Base-by-base conservation (phyloP, 345 rosid species). In the Gossypium longicalyx region DNA sequence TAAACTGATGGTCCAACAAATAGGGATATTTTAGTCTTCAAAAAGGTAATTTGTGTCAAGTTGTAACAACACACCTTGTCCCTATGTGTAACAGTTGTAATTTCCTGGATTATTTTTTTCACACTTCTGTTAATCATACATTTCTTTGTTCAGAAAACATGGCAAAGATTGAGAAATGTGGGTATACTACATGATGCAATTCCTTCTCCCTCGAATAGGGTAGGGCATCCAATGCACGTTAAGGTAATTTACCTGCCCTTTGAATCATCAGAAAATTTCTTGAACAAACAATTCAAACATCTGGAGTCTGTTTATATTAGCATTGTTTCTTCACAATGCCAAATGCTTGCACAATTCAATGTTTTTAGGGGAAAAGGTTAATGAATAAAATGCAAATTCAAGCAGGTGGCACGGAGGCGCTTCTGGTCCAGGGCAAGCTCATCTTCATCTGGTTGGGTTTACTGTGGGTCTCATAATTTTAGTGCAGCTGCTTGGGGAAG, bases 401-500 rank as follows among this genome's bases (percentile, higher is more conserved):
- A 73, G 75, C 87, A 91, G 98, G 97, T 91, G 66, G 96, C 94
- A 13, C 49, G 85, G 52, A 89, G 95, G 84, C 83, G 88, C 57
- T 92, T 94, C 76, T 80, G 81, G 79, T 86, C 93, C 29, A 74
- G 61, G 77, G 73, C 75, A 52, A 81, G 78, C 57, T 75, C 83
- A 76, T 79, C 88, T 78, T 86, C 96, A 4, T 83, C 71, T 74
- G 98, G 98, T 52, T 94, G 97, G 97, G 90, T 92, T 75, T 94
- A 94, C 62, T 86, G 93, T 25, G 97, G 97, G 47, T 94, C 98
- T 27, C 98, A 92, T 83, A 94, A 92, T 78, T 89, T 92, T 77
- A 94, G 98, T 81, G 85, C 90, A 51, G 95, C 97, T 78, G 97
- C 98, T 17, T 94, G 98, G 97, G 98, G 98, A 74, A 84, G 90